Percentiles rank a stretch among this genome's conserved stretches.
Evolutionary conservation across 2,329 filamentous ascomycete genomes (phyloP).

Genomic region (Allantophomopsis cytisporea): DNA sequence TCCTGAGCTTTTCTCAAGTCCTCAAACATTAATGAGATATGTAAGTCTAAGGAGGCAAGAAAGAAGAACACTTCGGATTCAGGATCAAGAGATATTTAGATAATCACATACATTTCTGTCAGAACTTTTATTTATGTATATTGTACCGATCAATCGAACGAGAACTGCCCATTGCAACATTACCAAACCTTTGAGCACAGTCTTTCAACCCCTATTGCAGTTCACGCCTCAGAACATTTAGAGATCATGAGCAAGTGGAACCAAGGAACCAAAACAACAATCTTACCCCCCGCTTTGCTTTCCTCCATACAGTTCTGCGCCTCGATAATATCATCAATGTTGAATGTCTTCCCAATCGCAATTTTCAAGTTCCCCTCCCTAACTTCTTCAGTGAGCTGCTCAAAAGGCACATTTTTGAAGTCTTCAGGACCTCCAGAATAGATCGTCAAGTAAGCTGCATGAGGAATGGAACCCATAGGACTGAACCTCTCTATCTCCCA

Average conservation of each 20-base stretch:
- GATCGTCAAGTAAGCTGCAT: constrained; percentile 23
- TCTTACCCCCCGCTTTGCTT: constrained; percentile 27
- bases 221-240: too few species aligned
- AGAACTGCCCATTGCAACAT: too few species aligned
- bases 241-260: not conserved
- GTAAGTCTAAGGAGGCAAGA: too few species aligned
- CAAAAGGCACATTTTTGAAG: constrained; percentile 26
- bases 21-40: too few species aligned
- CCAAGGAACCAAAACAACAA: constrained; percentile 20
- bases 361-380: constrained; percentile 24
- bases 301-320: constrained; percentile 30
- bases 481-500: constrained; percentile 23
- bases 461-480: constrained; percentile 28
- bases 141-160: too few species aligned
- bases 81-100: too few species aligned
- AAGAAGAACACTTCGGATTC: too few species aligned
- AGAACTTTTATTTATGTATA: too few species aligned
- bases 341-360: constrained; percentile 25
- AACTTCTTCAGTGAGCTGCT: constrained; percentile 22
- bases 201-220: too few species aligned
- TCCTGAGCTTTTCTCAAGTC: too few species aligned
- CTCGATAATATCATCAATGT: constrained; percentile 28
- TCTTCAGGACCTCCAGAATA: constrained; percentile 24
- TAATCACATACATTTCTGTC: too few species aligned
- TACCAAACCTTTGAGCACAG: too few species aligned